Percentiles rank a stretch among this genome's conserved stretches.
Conservation (phyloP, 208 protist species). For the Crithidia brevicula region DNA sequence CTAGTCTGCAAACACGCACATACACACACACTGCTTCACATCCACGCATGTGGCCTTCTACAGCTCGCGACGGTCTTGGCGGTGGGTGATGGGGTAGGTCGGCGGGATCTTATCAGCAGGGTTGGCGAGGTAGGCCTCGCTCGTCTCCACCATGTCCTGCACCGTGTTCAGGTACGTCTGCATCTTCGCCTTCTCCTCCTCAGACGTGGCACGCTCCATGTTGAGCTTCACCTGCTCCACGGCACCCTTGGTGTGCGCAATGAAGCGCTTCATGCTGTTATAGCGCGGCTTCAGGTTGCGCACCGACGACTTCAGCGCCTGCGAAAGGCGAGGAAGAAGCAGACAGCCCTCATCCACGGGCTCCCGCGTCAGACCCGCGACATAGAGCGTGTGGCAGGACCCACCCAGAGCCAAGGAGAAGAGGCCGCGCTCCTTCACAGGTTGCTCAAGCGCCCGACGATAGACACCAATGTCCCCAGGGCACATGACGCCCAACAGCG, state of each 20-base stretch:
- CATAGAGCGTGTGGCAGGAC: slow-evolving; percentile 40
- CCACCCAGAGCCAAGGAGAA: slow-evolving; percentile 40
- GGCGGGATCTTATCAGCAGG: slow-evolving; percentile 31
- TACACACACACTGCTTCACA: no score
- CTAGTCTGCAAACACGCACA: no score
- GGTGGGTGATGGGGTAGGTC: slow-evolving; percentile 18
- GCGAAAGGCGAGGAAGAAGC: slow-evolving; percentile 25
- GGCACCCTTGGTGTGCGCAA: slow-evolving; percentile 29
- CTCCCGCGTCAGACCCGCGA: slow-evolving; percentile 28
- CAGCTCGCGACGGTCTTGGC: slow-evolving; percentile 8
- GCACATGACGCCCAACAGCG: slow-evolving; percentile 37
- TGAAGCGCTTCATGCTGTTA: slow-evolving; percentile 42
- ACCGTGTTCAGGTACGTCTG: slow-evolving; percentile 35
- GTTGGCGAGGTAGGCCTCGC: slow-evolving; percentile 38
- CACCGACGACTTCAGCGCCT: slow-evolving; percentile 24
- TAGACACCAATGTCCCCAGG: slow-evolving; percentile 39
- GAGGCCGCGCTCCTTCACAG: slow-evolving; percentile 33
- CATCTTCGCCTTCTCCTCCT: slow-evolving; percentile 36
- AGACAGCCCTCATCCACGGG: slow-evolving; percentile 47
- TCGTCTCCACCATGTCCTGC: slow-evolving; percentile 23
- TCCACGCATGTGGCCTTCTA: not conserved
- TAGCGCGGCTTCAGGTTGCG: slow-evolving; percentile 29
- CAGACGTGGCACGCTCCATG: slow-evolving; percentile 18
- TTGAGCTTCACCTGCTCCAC: slow-evolving; percentile 22
- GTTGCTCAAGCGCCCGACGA: slow-evolving; percentile 20